phyloP scores from a whole-genome alignment of 2,329 filamentous ascomycete genomes.

The Aspergillus ochraceoroseus region DNA sequence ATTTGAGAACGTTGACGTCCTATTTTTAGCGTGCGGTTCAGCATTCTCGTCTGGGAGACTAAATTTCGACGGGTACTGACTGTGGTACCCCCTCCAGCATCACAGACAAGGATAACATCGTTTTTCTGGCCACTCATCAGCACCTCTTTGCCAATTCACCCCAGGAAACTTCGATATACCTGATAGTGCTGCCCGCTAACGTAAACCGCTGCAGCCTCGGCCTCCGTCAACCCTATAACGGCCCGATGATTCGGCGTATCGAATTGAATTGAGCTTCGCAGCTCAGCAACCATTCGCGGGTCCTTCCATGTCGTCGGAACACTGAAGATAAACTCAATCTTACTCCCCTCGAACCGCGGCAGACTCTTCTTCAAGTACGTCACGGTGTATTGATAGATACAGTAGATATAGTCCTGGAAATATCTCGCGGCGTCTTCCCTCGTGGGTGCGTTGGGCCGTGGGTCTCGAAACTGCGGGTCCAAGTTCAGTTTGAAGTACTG shows the following conservation, averaged over 20 bases:
- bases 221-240: conserved; percentile 49
- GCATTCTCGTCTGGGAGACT: too few species aligned
- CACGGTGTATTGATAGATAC: conserved; percentile 32
- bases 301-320: conserved; percentile 43
- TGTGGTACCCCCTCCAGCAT: conserved; percentile 50
- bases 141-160: neutral
- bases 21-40: too few species aligned
- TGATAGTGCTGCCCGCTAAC: conserved; percentile 35
- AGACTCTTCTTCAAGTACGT: conserved; percentile 26
- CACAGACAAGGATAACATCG: conserved; percentile 49
- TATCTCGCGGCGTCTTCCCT: conserved; percentile 25
- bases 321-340: conserved; percentile 42
- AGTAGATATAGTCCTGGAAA: conserved; percentile 34
- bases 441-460: conserved; percentile 21
- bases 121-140: conserved; percentile 25
- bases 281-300: conserved; percentile 36
- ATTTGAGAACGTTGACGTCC: conserved; percentile 31
- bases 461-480: conserved; percentile 28
- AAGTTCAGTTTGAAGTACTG: conserved; percentile 41
- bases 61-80: too few species aligned
- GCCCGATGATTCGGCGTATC: conserved; percentile 35
- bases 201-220: conserved; percentile 52
- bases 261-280: conserved; percentile 29
- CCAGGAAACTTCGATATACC: too few species aligned
- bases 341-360: conserved; percentile 24